Evolutionary conservation across 805 yeast species (phyloP).

Genomic region (Metschnikowia koreensis): DNA sequence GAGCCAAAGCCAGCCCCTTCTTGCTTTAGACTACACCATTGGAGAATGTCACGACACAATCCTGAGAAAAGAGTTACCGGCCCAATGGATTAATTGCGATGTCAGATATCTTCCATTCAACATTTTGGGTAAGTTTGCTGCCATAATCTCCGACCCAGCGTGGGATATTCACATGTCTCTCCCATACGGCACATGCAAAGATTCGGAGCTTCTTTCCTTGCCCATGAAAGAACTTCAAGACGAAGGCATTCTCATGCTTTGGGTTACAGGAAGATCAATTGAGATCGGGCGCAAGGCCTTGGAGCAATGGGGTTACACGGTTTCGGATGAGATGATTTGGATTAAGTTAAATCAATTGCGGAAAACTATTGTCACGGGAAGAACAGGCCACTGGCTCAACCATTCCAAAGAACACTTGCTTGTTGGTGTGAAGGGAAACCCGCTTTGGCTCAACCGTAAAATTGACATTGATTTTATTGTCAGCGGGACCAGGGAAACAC

Average conservation of each 20-base stretch:
- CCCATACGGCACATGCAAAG: constrained; percentile 77
- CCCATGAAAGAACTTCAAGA: constrained; percentile 70
- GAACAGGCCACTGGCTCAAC: constrained; percentile 97
- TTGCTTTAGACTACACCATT: constrained; percentile 42
- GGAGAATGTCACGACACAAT: constrained; percentile 46
- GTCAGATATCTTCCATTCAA: constrained; percentile 69
- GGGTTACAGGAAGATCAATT: constrained; percentile 96
- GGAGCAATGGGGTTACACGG: constrained; percentile 76
- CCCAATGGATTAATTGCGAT: constrained; percentile 90
- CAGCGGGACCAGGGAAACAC: constrained; percentile 81
- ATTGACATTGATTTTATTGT: constrained; percentile 77
- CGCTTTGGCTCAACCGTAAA: constrained; percentile 63
- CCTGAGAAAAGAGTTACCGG: constrained; percentile 41
- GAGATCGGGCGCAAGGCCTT: constrained; percentile 82
- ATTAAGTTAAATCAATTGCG: constrained; percentile 84
- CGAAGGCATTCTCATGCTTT: constrained; percentile 78
- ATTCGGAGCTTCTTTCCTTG: constrained; percentile 65
- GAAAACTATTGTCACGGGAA: constrained; percentile 88
- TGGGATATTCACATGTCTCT: constrained; percentile 94
- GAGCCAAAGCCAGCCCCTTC: constrained; percentile 1
- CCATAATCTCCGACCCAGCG: constrained; percentile 88
- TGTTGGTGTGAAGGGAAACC: constrained; percentile 81
- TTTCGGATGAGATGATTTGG: constrained; percentile 85
- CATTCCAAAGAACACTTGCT: constrained; percentile 90
- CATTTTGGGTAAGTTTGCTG: constrained; percentile 74